Percentiles rank a stretch among this genome's conserved stretches.
phyloP scores from a whole-genome alignment of 768 basidiomycete species.

The Naganishia vaughanmartiniae region DNA sequence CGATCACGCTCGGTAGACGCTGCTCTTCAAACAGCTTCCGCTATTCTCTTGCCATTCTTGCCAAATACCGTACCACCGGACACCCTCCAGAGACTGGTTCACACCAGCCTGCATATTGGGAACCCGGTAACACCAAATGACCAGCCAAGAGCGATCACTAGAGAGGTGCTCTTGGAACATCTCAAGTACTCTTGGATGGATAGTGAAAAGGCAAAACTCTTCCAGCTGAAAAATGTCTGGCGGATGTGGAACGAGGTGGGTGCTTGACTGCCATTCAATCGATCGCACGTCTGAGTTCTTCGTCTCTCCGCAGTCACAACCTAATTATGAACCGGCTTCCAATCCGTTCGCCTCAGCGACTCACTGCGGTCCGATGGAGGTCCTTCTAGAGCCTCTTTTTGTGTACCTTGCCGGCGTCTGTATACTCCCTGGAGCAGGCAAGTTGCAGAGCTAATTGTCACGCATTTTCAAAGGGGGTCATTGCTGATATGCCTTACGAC shows the following conservation, averaged over 20 bases:
- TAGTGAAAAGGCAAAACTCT: background rate
- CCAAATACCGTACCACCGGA: background rate
- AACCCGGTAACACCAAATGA: background rate
- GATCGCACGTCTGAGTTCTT: background rate
- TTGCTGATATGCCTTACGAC: background rate
- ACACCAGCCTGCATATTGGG: background rate
- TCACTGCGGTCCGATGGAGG: background rate
- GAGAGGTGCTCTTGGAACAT: background rate
- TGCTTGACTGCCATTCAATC: too few species aligned
- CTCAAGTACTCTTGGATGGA: slow-evolving; percentile 13
- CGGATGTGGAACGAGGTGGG: slow-evolving; percentile 18
- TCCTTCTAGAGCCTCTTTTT: background rate
- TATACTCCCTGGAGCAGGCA: background rate
- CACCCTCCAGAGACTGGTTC: background rate
- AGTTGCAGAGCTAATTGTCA: background rate
- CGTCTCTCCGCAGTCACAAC: background rate
- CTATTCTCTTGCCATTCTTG: background rate
- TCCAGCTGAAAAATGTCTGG: slow-evolving; percentile 12
- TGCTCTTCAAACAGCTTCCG: slow-evolving; percentile 11
- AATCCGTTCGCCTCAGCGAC: background rate
- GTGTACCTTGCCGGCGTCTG: background rate
- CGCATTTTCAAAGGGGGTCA: background rate
- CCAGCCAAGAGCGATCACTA: background rate
- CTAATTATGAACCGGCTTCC: background rate
- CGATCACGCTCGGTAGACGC: background rate